Conservation (phyloP, 1,139 yeast genomes). For the Taphrina communis region DNA sequence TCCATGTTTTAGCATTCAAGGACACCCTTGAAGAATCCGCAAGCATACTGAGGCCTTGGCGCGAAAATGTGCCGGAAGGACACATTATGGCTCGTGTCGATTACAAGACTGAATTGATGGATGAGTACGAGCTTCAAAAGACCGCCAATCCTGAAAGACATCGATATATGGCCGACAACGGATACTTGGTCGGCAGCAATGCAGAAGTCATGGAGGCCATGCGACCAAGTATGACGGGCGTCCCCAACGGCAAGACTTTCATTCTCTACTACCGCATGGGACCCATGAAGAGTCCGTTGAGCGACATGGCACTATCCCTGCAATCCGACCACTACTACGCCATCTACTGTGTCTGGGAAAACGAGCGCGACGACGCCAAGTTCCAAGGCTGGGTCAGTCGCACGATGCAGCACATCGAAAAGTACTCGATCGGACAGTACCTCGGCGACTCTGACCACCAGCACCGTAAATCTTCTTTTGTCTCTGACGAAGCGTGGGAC, state of each 20-base stretch:
- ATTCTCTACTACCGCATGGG: slow-evolving; percentile 9
- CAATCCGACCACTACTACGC: slow-evolving; percentile 16
- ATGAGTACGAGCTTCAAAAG: slow-evolving; percentile 6
- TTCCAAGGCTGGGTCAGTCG: slow-evolving; percentile 6
- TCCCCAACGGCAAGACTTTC: slow-evolving; percentile 8
- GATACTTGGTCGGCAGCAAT: background rate
- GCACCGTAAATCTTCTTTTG: slow-evolving; percentile 1
- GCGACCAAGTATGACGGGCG: slow-evolving; percentile 3
- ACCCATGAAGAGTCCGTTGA: background rate
- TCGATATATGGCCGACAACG: slow-evolving; percentile 9
- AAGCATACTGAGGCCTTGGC: background rate
- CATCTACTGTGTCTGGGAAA: background rate
- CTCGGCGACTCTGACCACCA: slow-evolving; percentile 11
- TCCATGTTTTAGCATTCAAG: slow-evolving; percentile 5
- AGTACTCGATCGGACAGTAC: slow-evolving; percentile 2
- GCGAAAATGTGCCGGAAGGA: background rate
- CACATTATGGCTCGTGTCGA: slow-evolving; percentile 6
- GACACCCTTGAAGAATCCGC: background rate
- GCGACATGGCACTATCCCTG: slow-evolving; percentile 6
- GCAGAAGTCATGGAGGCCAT: slow-evolving; percentile 1
- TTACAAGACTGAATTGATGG: slow-evolving; percentile 5
- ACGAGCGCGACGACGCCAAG: background rate
- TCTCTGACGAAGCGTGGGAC: background rate
- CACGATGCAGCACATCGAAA: background rate
- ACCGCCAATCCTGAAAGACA: background rate